Percentiles rank a stretch among this genome's conserved stretches.
Conservation (phyloP, 768 basidiomycete species). For the Roridomyces roridus region DNA sequence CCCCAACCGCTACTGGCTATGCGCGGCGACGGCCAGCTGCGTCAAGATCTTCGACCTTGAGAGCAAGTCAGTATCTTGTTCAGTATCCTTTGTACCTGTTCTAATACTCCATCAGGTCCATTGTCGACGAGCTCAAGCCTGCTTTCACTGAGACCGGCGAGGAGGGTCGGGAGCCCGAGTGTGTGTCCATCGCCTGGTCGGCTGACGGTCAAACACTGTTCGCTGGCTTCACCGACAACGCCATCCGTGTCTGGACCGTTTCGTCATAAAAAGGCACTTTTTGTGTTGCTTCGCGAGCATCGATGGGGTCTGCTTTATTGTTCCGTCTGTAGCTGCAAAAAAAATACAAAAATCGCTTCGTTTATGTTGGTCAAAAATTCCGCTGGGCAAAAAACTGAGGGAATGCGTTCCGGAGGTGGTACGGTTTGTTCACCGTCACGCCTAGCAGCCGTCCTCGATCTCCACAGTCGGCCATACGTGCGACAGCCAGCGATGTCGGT, state of each 20-base stretch:
- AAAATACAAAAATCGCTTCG: background rate
- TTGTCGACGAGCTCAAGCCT: slow-evolving; percentile 98
- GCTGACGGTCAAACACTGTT: slow-evolving; percentile 97
- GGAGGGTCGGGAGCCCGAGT: slow-evolving; percentile 83
- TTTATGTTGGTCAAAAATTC: no score
- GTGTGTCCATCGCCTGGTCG: slow-evolving; percentile 98
- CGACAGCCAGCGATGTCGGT: no score
- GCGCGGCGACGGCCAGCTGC: slow-evolving; percentile 95
- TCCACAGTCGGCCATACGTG: no score
- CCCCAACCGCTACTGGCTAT: slow-evolving; percentile 99
- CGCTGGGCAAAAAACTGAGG: no score
- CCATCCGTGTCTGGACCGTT: slow-evolving; percentile 92
- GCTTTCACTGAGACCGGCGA: slow-evolving; percentile 82
- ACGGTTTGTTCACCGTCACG: no score
- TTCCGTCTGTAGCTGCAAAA: slow-evolving; percentile 20
- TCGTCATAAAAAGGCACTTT: slow-evolving; percentile 51
- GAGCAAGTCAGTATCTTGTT: slow-evolving; percentile 80
- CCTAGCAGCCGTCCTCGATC: no score
- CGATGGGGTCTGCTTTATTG: slow-evolving; percentile 17
- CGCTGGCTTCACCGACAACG: slow-evolving; percentile 96
- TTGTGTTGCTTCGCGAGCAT: slow-evolving; percentile 21
- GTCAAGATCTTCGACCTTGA: slow-evolving; percentile 99
- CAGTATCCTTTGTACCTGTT: background rate
- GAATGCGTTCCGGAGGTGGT: no score
- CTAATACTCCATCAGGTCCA: slow-evolving; percentile 63